phyloP scores from a whole-genome alignment of 495 filamentous ascomycete species.

The Neurospora hispaniola region DNA sequence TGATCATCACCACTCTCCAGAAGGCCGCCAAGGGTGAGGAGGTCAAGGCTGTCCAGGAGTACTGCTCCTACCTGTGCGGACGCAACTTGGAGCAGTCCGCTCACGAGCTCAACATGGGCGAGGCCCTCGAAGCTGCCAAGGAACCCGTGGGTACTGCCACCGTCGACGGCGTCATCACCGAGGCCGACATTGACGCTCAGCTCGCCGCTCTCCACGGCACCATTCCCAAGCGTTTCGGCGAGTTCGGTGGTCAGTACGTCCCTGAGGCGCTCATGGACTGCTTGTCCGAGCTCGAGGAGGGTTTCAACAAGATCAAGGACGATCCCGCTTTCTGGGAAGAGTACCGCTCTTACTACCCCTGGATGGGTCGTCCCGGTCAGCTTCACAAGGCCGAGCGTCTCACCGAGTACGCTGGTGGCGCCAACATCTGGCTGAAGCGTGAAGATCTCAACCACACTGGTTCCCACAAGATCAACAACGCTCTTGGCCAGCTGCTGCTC shows the following conservation, averaged over 20 bases:
- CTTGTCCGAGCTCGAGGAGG: constrained; percentile 75
- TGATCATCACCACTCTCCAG: constrained; percentile 73
- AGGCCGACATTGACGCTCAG: constrained; percentile 34
- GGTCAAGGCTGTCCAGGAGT: constrained; percentile 70
- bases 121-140: constrained; percentile 46
- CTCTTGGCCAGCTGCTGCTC: constrained; percentile 77
- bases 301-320: constrained; percentile 77
- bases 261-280: constrained; percentile 98
- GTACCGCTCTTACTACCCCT: constrained; percentile 91
- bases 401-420: constrained; percentile 79
- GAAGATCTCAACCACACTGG: constrained; percentile 85
- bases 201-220: constrained; percentile 39
- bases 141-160: constrained; percentile 44
- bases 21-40: constrained; percentile 59
- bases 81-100: constrained; percentile 39
- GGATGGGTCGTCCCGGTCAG: constrained; percentile 90
- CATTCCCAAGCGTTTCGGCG: constrained; percentile 78
- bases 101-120: constrained; percentile 51
- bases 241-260: constrained; percentile 98
- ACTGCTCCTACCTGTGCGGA: constrained; percentile 74
- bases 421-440: constrained; percentile 90
- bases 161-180: constrained; percentile 36
- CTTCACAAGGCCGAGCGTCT: constrained; percentile 81
- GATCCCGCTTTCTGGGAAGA: constrained; percentile 96
- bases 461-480: constrained; percentile 97